Conservation (phyloP, 345 rosid genomes). For the Eucalyptus paniculata region DNA sequence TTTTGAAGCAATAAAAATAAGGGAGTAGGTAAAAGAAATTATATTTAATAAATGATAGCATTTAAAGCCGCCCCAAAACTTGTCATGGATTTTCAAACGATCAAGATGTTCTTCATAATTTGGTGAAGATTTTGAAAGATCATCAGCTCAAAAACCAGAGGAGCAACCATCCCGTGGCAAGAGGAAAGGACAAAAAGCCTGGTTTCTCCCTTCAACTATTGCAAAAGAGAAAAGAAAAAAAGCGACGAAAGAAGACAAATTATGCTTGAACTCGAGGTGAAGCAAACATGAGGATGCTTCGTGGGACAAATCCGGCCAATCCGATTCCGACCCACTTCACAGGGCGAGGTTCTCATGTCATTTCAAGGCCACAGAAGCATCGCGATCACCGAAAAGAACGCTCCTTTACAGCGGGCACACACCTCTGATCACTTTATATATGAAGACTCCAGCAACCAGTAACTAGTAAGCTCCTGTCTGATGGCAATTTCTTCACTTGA, state of each 20-base stretch:
- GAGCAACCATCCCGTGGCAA: not conserved
- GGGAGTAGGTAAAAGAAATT: not conserved
- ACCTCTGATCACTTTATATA: not conserved
- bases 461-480: not conserved
- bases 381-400: not conserved
- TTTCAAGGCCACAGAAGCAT: not conserved
- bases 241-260: not conserved
- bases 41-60: not conserved
- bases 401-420: not conserved
- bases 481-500: not conserved
- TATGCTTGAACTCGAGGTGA: not conserved
- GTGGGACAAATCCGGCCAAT: not conserved
- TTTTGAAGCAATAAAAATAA: not conserved
- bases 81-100: not conserved
- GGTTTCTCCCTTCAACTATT: not conserved
- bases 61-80: not conserved
- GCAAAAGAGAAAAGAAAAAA: not conserved
- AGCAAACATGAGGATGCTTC: not conserved
- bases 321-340: not conserved
- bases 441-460: not conserved
- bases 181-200: not conserved
- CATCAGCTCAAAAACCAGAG: not conserved
- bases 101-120: not conserved
- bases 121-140: not conserved
- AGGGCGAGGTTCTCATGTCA: not conserved